These are phyloP conservation scores for Fusarium sp. DNA, from an alignment of 2,329 filamentous ascomycete genomes.

Conservation along the genomic window DNA sequence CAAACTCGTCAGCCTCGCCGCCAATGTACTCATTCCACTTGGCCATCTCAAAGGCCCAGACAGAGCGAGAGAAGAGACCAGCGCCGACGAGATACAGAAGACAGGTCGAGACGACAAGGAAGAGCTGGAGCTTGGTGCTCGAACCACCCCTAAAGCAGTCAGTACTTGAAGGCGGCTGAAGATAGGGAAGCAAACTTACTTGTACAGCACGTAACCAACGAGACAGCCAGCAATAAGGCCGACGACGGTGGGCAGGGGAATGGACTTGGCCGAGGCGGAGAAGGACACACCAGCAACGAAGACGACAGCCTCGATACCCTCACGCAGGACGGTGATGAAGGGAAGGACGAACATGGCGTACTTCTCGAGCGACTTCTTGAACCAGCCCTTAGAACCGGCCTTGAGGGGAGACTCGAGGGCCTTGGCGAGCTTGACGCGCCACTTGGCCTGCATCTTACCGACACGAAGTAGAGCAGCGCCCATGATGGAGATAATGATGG, in stretches of 20 bases:
- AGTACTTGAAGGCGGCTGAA: background rate
- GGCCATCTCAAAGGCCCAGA: constrained; percentile 80
- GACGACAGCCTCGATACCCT: constrained; percentile 87
- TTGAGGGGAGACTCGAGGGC: constrained; percentile 68
- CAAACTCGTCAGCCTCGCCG: constrained; percentile 63
- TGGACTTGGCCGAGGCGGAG: constrained; percentile 77
- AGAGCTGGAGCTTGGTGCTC: constrained; percentile 69
- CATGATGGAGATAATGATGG: constrained; percentile 84
- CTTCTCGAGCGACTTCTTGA: constrained; percentile 77
- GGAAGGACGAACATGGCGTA: constrained; percentile 89
- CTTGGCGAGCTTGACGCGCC: constrained; percentile 83
- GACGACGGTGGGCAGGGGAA: constrained; percentile 80
- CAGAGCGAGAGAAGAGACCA: constrained; percentile 80
- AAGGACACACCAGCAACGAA: constrained; percentile 89
- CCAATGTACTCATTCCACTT: constrained; percentile 75
- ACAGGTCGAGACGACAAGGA: constrained; percentile 85
- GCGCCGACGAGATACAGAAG: constrained; percentile 87
- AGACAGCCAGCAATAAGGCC: constrained; percentile 75
- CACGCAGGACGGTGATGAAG: constrained; percentile 87
- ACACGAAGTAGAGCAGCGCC: constrained; percentile 84
- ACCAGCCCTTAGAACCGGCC: constrained; percentile 54
- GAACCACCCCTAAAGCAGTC: constrained; percentile 53
- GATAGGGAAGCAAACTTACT: constrained; percentile 60
- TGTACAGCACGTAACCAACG: constrained; percentile 82
- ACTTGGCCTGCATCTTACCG: constrained; percentile 87